Evolutionary conservation across 2,329 filamentous ascomycete species (phyloP).

Genomic region (Cladosporium austrohemisphaericum): DNA sequence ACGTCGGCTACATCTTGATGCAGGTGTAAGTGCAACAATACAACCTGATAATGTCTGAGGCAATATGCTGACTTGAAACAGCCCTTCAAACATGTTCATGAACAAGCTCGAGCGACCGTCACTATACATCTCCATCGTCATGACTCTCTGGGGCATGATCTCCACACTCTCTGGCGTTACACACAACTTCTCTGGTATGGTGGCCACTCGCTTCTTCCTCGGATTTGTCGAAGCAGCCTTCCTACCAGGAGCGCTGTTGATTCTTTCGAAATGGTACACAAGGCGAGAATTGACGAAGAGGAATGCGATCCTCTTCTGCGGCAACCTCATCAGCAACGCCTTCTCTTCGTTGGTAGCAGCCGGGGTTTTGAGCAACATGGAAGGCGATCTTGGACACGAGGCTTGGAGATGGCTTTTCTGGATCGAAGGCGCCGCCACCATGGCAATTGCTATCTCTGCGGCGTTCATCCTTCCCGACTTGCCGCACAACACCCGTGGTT

Average conservation of each 20-base stretch:
- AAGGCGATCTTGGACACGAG: constrained; percentile 16
- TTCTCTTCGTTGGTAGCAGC: constrained; percentile 55
- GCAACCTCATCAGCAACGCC: constrained; percentile 47
- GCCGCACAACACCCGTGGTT: constrained; percentile 44
- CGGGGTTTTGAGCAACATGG: constrained; percentile 6
- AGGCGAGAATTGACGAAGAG: constrained; percentile 50
- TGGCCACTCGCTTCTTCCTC: constrained; percentile 38
- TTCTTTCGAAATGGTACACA: constrained; percentile 45
- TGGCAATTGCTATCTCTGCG: constrained; percentile 55
- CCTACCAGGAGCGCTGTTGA: constrained; percentile 44
- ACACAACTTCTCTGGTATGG: constrained; percentile 35
- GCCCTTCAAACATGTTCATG: constrained; percentile 37
- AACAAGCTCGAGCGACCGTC: constrained; percentile 34
- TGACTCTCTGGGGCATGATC: constrained; percentile 37
- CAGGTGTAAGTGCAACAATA: too few species aligned
- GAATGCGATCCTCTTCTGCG: constrained; percentile 52
- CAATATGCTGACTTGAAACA: too few species aligned
- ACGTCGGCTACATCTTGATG: constrained; percentile 38
- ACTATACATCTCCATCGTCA: constrained; percentile 30
- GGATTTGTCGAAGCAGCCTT: constrained; percentile 46
- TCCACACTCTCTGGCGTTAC: constrained; percentile 33
- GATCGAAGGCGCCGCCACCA: constrained; percentile 62
- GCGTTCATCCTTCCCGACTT: constrained; percentile 66
- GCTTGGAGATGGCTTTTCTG: constrained; percentile 18
- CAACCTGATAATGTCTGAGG: too few species aligned